Base-by-base conservation (phyloP, 2,329 filamentous ascomycete genomes). In the Aplosporella prunicola region DNA sequence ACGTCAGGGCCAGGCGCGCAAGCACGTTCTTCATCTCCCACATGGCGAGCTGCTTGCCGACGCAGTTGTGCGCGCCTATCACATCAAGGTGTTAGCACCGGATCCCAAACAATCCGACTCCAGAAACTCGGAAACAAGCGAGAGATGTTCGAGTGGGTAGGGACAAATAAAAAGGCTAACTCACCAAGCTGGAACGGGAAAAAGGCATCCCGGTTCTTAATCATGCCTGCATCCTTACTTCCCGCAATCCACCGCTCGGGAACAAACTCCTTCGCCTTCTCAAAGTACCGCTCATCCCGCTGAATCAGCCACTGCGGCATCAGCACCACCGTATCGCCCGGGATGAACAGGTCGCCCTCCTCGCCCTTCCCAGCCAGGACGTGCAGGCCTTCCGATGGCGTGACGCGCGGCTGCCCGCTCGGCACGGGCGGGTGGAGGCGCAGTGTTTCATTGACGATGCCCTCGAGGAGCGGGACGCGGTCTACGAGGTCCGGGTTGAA, bases 11-110 rank as follows among this genome's bases (percentile, higher is more conserved):
- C 14, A 76, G 64, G 9, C 78, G 59, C 20, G 77, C 78, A 39
- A 82, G 54, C 3, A 76, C 72, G 6, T 74, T 71, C 34, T 64
- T 72, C 69, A 82, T 72, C 62, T 82, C 79, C 26, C 72, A 67
- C 47, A 82, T 80, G 2, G 78, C 78, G 29, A 82, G 58, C 0
- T 71, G 70, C 65, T 83, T 84, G 0, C 80, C 81, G 40, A 85
- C 82, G 51, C 81, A 86, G 2, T 78, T 78, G 9, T 80, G 63
- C 0, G 79, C 75, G 0, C 81, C 81, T 42, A 84, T 64, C n/a
- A n/a, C n/a, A n/a, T n/a, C n/a, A n/a, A n/a, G n/a, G n/a, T n/a
- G n/a, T n/a, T n/a, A n/a, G n/a, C n/a, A n/a, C n/a, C n/a, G n/a
- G n/a, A n/a, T n/a, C n/a, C n/a, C n/a, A n/a, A n/a, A 14, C 10